These are phyloP conservation scores for Aeschynomene evenia DNA, from an alignment of 306 rosid genomes.

Conservation along the genomic window DNA sequence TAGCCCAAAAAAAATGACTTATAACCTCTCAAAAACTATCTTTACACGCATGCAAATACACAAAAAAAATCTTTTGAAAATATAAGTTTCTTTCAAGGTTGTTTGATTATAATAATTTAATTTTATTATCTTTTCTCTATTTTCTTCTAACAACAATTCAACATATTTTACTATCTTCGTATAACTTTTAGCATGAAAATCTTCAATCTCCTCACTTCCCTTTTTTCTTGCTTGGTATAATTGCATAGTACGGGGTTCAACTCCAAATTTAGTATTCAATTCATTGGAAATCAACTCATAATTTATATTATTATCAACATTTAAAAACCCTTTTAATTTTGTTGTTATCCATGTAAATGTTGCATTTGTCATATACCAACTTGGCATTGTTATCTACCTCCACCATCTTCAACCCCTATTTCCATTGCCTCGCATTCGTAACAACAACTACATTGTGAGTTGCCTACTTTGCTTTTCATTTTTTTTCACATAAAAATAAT, in stretches of 20 bases:
- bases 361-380: not conserved
- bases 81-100: not conserved
- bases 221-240: not conserved
- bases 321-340: not conserved
- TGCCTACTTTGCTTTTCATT: no score
- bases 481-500: no score
- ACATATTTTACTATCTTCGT: not conserved
- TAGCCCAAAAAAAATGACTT: not conserved
- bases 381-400: no score
- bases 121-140: not conserved
- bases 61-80: not conserved
- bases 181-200: not conserved
- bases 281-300: not conserved
- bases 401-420: no score
- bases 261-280: not conserved
- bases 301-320: not conserved
- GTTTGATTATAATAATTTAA: not conserved
- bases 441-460: no score
- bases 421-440: no score
- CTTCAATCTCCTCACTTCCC: not conserved
- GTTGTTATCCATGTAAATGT: not conserved
- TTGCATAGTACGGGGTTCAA: not conserved
- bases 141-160: not conserved
- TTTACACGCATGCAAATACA: not conserved
- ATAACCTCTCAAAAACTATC: not conserved